Conservation (phyloP, 1,284 basidiomycete genomes). For the Phaffia rhodozyma region DNA sequence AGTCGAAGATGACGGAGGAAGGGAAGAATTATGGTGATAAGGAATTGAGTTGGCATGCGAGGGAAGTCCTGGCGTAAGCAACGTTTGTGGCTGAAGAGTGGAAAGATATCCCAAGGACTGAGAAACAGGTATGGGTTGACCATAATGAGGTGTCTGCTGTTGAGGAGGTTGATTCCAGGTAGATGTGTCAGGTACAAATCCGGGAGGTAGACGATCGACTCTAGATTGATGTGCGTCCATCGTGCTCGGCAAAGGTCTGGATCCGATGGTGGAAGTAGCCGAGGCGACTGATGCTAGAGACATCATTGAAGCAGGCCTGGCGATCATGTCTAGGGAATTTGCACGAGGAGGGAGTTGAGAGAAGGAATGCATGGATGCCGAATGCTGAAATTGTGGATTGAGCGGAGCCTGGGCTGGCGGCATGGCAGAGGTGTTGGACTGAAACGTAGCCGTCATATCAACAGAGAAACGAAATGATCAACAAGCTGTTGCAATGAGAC, state of each 20-base stretch:
- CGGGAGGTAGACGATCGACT: too few species aligned
- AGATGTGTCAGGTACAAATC: not conserved
- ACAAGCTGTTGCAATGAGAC: too few species aligned
- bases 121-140: not conserved
- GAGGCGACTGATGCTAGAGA: not conserved
- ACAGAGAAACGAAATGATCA: not conserved
- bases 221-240: too few species aligned
- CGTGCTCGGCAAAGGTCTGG: too few species aligned
- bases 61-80: too few species aligned
- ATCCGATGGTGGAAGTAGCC: too few species aligned
- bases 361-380: not conserved
- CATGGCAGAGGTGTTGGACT: too few species aligned
- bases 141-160: not conserved
- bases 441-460: not conserved
- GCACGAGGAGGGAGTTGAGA: not conserved
- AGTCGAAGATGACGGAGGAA: not conserved
- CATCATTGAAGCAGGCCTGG: slow-evolving; percentile 14
- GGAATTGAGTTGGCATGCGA: too few species aligned
- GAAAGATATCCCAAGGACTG: not conserved
- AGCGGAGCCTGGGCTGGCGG: not conserved
- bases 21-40: too few species aligned
- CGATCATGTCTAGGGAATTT: not conserved
- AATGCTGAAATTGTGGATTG: not conserved
- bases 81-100: too few species aligned
- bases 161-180: not conserved